A percentile compares a stretch with the other conserved stretches of the same genome.
Conservation (phyloP, 1,284 basidiomycete genomes). For the Fomitiporia mediterranea region DNA sequence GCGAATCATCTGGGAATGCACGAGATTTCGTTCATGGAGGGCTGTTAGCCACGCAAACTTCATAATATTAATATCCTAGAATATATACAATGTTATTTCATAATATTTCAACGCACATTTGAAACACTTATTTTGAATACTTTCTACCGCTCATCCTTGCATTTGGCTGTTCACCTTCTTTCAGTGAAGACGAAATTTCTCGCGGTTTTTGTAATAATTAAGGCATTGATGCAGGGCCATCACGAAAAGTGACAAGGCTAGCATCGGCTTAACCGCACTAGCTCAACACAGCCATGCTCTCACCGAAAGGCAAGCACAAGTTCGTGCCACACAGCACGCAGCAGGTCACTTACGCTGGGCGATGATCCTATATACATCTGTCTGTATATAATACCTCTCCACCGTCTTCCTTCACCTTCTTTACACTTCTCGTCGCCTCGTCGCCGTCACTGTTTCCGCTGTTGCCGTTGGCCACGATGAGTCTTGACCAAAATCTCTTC, state of each 20-base stretch:
- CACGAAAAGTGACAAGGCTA: background rate
- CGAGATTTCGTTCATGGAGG: constrained; percentile 74
- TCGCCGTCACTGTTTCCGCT: background rate
- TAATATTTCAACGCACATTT: background rate
- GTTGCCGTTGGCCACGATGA: constrained; percentile 43
- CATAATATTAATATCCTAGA: constrained; percentile 7
- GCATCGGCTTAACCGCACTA: background rate
- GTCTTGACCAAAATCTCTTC: constrained; percentile 76
- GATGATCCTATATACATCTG: background rate
- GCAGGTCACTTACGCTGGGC: background rate
- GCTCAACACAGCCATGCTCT: constrained; percentile 5
- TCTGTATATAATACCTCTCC: background rate
- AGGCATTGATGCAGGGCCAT: too few relatives aligned
- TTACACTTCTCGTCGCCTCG: background rate
- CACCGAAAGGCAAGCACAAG: background rate
- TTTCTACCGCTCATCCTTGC: too few relatives aligned
- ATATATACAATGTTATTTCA: background rate
- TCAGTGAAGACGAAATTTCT: background rate
- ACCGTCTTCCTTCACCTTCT: background rate
- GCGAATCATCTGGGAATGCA: constrained; percentile 67
- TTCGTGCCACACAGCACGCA: constrained; percentile 2
- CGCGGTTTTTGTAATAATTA: background rate
- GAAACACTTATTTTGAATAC: too few relatives aligned
- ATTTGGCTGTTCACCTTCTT: too few relatives aligned
- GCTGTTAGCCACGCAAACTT: constrained; percentile 38